Percentiles rank a stretch among this genome's conserved stretches.
Conservation (phyloP, 306 rosid species). For the Luffa aegyptiaca region DNA sequence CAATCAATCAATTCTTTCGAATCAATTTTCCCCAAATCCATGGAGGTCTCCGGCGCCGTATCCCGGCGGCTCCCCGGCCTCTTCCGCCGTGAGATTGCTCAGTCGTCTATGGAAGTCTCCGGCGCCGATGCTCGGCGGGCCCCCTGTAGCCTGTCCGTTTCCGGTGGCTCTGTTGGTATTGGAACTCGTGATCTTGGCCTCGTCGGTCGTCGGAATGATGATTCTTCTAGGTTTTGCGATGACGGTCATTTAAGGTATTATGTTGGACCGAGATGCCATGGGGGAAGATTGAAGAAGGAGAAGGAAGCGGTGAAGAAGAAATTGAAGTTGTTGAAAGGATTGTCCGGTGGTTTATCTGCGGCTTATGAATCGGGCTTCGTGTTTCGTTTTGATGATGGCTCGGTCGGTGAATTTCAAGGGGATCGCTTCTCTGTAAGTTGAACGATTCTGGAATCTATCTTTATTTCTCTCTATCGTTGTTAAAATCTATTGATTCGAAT, state of each 20-base stretch:
- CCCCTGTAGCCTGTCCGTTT: not conserved
- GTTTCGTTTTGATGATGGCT: constrained; percentile 19
- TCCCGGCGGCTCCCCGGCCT: constrained; percentile 23
- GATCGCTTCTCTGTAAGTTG: constrained; percentile 36
- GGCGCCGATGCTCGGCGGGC: not conserved
- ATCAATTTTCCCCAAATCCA: not conserved
- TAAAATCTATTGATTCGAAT: not conserved
- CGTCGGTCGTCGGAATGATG: constrained; percentile 1
- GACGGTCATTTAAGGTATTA: constrained; percentile 39
- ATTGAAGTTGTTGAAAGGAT: constrained; percentile 44
- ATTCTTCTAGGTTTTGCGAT: constrained; percentile 43
- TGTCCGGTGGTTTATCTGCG: constrained; percentile 22
- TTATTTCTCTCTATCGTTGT: not conserved
- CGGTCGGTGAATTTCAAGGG: constrained; percentile 24
- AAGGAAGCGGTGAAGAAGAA: constrained; percentile 43
- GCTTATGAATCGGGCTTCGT: constrained; percentile 29
- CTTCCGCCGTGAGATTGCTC: not conserved
- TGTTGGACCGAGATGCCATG: constrained; percentile 21
- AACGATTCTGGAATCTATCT: not conserved
- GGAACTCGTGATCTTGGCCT: not conserved
- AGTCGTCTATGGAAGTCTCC: not conserved
- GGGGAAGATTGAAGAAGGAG: constrained; percentile 15
- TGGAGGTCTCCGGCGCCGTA: constrained; percentile 66
- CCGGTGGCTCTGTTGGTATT: constrained; percentile 8
- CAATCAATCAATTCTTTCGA: not conserved